Base-by-base conservation (phyloP, 768 basidiomycete species). In the Mycena rebaudengoi region DNA sequence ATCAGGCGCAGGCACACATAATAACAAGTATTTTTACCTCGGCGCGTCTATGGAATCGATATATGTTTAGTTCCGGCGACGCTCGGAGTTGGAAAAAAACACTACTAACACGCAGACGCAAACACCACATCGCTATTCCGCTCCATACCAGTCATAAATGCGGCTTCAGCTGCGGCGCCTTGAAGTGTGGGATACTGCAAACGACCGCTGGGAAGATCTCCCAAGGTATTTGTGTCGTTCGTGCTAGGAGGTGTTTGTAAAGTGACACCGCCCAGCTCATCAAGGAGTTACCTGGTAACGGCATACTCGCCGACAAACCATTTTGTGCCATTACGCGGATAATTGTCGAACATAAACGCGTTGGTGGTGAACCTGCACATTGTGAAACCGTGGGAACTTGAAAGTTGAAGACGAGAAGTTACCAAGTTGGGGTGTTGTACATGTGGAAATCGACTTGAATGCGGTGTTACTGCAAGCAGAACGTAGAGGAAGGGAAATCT, bases 221-320 rank as follows among this genome's bases (percentile, higher is more conserved):
- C 75, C 7, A 76, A 67, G 29, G 62, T 57, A 53, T 77, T 73
- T 2, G 53, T 64, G 39, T 73, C 73, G 50, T 79, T 78, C 1
- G 76, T n/a, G 74, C 75, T 46, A 70, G 79, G 7, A 75, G n/a
- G n/a, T n/a, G n/a, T n/a, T n/a, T n/a, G n/a, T n/a, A n/a, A n/a
- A n/a, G n/a, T n/a, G n/a, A n/a, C n/a, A n/a, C n/a, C n/a, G n/a
- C n/a, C n/a, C n/a, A n/a, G n/a, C n/a, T n/a, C n/a, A n/a, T n/a
- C n/a, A n/a, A 13, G 40, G 5, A 39, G 35, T 5, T 80, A 52
- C n/a, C n/a, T n/a, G n/a, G 77, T 79, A 55, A 80, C 80, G 14
- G 86, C 83, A 63, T 87, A 87, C 78, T 88, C 86, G 48, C 86
- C 86, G 75, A 83, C 76, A 49, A 88, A 86, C 73, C 80, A 88